Percentiles rank a stretch among this genome's conserved stretches.
These are phyloP conservation scores for Nakazawaea ambrosiae DNA, from an alignment of 805 yeast genomes.

Conservation along the genomic window DNA sequence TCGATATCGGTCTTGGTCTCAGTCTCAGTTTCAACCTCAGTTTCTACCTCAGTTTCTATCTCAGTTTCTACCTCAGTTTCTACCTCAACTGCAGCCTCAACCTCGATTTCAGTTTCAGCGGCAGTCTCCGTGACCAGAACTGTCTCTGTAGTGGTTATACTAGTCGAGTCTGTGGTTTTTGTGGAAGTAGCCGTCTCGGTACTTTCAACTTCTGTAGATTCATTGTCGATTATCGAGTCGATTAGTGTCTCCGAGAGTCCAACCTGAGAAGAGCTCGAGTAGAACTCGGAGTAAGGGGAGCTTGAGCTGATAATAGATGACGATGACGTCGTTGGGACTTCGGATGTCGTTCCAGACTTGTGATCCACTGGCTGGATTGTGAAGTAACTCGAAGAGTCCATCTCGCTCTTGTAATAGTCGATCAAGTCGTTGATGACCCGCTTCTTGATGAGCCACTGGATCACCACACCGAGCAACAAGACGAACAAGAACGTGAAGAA, in stretches of 20 bases:
- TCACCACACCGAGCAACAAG: slow-evolving; percentile 17
- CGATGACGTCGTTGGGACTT: too few relatives aligned
- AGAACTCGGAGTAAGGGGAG: too few relatives aligned
- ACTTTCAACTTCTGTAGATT: background rate
- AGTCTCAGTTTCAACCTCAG: background rate
- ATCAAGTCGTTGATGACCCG: slow-evolving; percentile 20
- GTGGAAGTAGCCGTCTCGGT: background rate
- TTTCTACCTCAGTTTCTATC: background rate
- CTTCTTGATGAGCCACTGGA: slow-evolving; percentile 22
- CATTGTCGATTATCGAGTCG: too few relatives aligned
- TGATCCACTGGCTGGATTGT: slow-evolving; percentile 7
- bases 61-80: background rate
- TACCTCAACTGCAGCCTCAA: background rate
- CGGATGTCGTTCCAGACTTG: too few relatives aligned
- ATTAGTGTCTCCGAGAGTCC: too few relatives aligned
- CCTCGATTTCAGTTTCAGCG: slow-evolving; percentile 4
- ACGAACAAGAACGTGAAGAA: slow-evolving; percentile 19
- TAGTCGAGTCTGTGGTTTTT: background rate
- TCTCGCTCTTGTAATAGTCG: slow-evolving; percentile 18
- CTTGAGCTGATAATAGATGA: too few relatives aligned
- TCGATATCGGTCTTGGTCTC: background rate
- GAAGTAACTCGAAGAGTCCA: slow-evolving; percentile 27
- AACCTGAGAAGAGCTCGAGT: too few relatives aligned
- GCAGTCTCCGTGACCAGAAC: too few relatives aligned
- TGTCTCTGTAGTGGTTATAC: too few relatives aligned